Evolutionary conservation across 805 yeast species (phyloP).

Genomic region (Ogataea haglerorum): DNA sequence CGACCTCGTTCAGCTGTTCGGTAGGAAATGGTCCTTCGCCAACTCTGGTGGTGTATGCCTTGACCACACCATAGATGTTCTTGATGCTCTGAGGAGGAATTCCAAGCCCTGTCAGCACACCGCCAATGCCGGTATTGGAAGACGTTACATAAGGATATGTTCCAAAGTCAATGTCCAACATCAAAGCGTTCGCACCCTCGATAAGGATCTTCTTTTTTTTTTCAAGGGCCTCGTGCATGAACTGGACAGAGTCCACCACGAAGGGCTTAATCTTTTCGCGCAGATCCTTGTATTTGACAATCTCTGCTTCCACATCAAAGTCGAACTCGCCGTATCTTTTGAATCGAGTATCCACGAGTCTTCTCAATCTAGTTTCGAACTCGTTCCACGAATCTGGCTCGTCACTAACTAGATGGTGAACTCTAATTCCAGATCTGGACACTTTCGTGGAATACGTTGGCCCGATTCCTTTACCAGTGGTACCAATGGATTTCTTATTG

Average conservation of each 20-base stretch:
- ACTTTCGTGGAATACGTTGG: constrained; percentile 98
- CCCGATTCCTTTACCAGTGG: constrained; percentile 98
- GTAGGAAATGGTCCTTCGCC: constrained; percentile 99
- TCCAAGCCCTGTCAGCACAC: constrained; percentile 95
- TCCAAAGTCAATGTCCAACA: constrained; percentile 97
- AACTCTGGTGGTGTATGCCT: constrained; percentile 97
- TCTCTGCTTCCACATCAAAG: constrained; percentile 77
- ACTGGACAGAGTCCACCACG: constrained; percentile 88
- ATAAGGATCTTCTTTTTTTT: constrained; percentile 82
- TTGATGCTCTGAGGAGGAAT: constrained; percentile 83
- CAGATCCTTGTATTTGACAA: constrained; percentile 69
- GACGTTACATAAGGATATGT: constrained; percentile 98
- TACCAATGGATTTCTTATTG: constrained; percentile 86
- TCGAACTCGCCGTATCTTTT: constrained; percentile 93
- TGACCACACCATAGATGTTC: constrained; percentile 91
- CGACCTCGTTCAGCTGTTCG: constrained; percentile 84
- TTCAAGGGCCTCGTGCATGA: constrained; percentile 73
- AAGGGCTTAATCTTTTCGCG: constrained; percentile 78
- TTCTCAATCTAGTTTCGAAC: constrained; percentile 71
- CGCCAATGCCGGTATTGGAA: constrained; percentile 94
- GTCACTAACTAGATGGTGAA: constrained; percentile 89
- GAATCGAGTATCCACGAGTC: constrained; percentile 76
- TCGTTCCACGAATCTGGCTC: constrained; percentile 93
- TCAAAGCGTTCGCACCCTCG: constrained; percentile 97
- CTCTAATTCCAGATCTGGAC: constrained; percentile 93